Base-by-base conservation (phyloP, 352 stramenopile genomes). In the Aphanomyces stellatus region DNA sequence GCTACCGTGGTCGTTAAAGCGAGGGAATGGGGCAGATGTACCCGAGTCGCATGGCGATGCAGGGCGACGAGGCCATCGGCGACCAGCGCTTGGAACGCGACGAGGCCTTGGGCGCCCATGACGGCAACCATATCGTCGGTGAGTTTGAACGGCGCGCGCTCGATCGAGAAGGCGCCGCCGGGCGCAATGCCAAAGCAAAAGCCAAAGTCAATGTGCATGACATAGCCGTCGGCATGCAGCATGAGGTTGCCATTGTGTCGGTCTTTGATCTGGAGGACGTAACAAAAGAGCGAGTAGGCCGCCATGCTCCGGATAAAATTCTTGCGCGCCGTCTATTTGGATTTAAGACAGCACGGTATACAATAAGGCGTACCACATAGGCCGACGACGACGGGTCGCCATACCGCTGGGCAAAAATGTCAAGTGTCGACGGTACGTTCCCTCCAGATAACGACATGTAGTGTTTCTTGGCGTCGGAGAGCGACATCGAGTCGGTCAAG, bases 151-250 rank as follows among this genome's bases (percentile, higher is more conserved):
- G 97, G 96, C 35, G 96, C 95, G 11, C 89, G 96, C 76, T 99
- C 97, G 40, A 99, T 84, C 48, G 81, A 97, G 69, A 98, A 98
- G 53, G 96, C 96, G 61, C 97, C 96, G 35, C 96, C 96, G 22
- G 96, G 96, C n/a, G 91, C 96, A 74, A 97, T 98, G 35, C 95
- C 96, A 64, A 99, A 87, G 31, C 98, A 90, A 73, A 99, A 99
- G 22, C 97, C 97, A 87, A 99, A 99, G 75, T 99, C 97, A 74
- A 99, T 99, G 79, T 99, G 95, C 53, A 99, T 88, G 22, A 99
- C 74, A 72, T 97, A 92, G 2, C 97, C 96, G 68, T 94, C 80
- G 4, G 77, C 95, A 71, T 98, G 91, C 31, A 99, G 85, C 80
- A 99, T 96, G 48, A 99, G 97, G 76, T 99, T 98, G 24, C 96